These are phyloP conservation scores for Yueomyces sinensis DNA, from an alignment of 805 yeast genomes.

Conservation along the genomic window DNA sequence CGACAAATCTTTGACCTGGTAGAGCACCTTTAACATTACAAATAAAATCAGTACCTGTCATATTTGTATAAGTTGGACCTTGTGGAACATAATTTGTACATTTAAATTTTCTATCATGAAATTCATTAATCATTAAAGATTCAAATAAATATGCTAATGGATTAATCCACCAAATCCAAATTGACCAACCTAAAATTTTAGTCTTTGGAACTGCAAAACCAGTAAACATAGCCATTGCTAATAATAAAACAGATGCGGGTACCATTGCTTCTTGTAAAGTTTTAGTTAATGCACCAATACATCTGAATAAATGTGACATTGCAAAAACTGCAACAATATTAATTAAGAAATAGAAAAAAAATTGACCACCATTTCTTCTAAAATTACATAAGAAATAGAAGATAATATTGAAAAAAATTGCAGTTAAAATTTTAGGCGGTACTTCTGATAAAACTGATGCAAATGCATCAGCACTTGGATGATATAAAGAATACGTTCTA, in stretches of 20 bases:
- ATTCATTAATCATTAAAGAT: constrained; percentile 33
- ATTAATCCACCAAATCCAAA: constrained; percentile 33
- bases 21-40: constrained; percentile 40
- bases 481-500: constrained; percentile 42
- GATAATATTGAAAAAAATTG: constrained; percentile 34
- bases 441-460: constrained; percentile 47
- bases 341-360: constrained; percentile 39
- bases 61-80: constrained; percentile 29
- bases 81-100: constrained; percentile 29
- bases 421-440: constrained; percentile 34
- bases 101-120: constrained; percentile 23
- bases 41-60: constrained; percentile 19
- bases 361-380: constrained; percentile 38
- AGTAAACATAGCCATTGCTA: constrained; percentile 27
- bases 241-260: constrained; percentile 29
- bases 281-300: constrained; percentile 28
- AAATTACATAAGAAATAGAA: constrained; percentile 43
- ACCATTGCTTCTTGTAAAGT: constrained; percentile 31
- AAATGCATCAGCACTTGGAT: constrained; percentile 51
- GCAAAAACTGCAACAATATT: constrained; percentile 31
- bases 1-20: constrained; percentile 32
- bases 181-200: constrained; percentile 33
- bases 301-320: constrained; percentile 41
- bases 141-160: constrained; percentile 33
- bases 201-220: constrained; percentile 33